These are phyloP conservation scores for Saccharomycopsis malanga DNA, from an alignment of 805 yeast genomes.

Conservation along the genomic window DNA sequence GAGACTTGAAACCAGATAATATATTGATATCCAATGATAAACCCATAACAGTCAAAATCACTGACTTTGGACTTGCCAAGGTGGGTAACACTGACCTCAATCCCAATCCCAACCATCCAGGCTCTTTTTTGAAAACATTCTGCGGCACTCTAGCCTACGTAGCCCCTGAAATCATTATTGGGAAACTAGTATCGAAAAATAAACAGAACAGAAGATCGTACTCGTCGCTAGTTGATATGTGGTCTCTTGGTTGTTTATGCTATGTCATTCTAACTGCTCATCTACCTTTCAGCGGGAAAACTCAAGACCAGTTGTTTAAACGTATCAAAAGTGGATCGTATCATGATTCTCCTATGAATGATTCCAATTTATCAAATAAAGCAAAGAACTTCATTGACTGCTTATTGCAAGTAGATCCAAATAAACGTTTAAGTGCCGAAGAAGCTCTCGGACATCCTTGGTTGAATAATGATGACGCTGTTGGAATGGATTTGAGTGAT, in stretches of 20 bases:
- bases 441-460: slow-evolving; percentile 78
- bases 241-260: slow-evolving; percentile 94
- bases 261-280: slow-evolving; percentile 90
- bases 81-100: slow-evolving; percentile 28
- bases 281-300: slow-evolving; percentile 88
- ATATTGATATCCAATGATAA: slow-evolving; percentile 84
- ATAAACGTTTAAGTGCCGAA: slow-evolving; percentile 61
- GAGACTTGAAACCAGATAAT: slow-evolving; percentile 96
- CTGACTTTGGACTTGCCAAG: slow-evolving; percentile 96
- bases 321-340: slow-evolving; percentile 74
- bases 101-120: slow-evolving; percentile 41
- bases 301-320: slow-evolving; percentile 77
- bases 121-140: slow-evolving; percentile 87
- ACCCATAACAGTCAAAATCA: slow-evolving; percentile 85
- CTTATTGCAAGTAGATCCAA: slow-evolving; percentile 72
- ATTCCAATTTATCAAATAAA: slow-evolving; percentile 54
- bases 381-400: slow-evolving; percentile 68
- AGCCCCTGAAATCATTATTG: slow-evolving; percentile 82
- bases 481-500: not conserved
- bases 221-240: slow-evolving; percentile 88
- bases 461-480: slow-evolving; percentile 37
- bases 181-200: slow-evolving; percentile 28
- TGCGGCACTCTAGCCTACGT: slow-evolving; percentile 97
- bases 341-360: slow-evolving; percentile 67
- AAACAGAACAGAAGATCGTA: slow-evolving; percentile 34